Conservation (phyloP, 2,329 filamentous ascomycete species). For the Neospermospora avenae region DNA sequence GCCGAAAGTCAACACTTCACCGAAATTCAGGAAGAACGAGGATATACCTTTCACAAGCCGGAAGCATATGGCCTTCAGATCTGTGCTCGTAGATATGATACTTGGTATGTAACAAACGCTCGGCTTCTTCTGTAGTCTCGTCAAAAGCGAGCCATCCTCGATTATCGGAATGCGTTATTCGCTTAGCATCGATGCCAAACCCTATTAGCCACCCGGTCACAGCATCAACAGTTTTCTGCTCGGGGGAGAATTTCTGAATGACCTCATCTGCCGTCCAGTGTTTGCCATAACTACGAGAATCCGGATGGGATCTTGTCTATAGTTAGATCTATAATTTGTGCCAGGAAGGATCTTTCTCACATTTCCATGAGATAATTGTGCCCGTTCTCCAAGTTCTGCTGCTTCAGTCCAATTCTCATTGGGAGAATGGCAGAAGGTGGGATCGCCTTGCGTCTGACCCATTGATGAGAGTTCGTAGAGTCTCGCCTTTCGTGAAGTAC, state of each 20-base stretch:
- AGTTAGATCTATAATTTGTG: neutral
- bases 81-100: slow-evolving; percentile 36
- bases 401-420: slow-evolving; percentile 21
- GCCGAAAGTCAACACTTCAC: neutral
- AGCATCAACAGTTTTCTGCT: slow-evolving; percentile 29
- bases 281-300: slow-evolving; percentile 34
- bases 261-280: slow-evolving; percentile 34
- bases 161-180: slow-evolving; percentile 33
- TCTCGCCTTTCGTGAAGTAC: slow-evolving; percentile 21
- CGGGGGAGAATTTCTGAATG: slow-evolving; percentile 33
- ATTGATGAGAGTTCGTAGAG: slow-evolving; percentile 7
- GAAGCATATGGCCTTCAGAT: slow-evolving; percentile 25
- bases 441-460: slow-evolving; percentile 17
- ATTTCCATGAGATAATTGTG: slow-evolving; percentile 21
- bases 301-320: slow-evolving; percentile 21
- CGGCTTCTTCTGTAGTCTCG: slow-evolving; percentile 34
- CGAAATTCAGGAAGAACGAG: neutral
- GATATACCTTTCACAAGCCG: slow-evolving; percentile 35
- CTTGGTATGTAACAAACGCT: slow-evolving; percentile 35
- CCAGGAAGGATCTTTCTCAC: slow-evolving; percentile 5
- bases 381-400: slow-evolving; percentile 17
- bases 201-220: slow-evolving; percentile 35
- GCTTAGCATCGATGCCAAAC: slow-evolving; percentile 31
- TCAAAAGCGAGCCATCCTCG: slow-evolving; percentile 37
- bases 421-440: slow-evolving; percentile 13